Base-by-base conservation (phyloP, 371 early-diverging fungal species). In the Haplosporangium sp. region DNA sequence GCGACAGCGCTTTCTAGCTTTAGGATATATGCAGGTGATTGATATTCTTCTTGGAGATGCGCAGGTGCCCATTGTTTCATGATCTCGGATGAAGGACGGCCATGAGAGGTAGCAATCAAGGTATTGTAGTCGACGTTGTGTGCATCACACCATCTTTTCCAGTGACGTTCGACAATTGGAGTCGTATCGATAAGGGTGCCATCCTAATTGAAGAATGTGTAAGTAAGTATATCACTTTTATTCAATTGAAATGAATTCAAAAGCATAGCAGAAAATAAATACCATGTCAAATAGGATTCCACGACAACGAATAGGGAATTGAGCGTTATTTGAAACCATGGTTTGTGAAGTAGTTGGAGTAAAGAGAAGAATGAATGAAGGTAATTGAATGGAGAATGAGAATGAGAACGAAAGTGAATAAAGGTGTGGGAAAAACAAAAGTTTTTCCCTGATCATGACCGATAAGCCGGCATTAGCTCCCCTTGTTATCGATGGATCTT, bases 161-260 rank as follows among this genome's bases (percentile, higher is more conserved):
- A 84, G 42, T 84, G 67, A 59, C 76, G 75, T 42, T 84, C 84
- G 17, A 84, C 82, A 45, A 75, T 75, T 13, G 42, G 63, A 19
- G 77, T 83, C 9, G 84, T 84, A 68, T 79, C 83, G 44, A 88
- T 81, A 45, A 88, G 74, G 0, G 88, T 88, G 39, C 88, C 88
- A 67, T 88, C 88, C 57, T 87, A 76, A 27, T 27, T 27, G 27
- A 27, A 27, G 27, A 27, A 27, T 27, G 27, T 27, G 27, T 27
- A 27, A 27, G 27, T 27, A 27, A 27, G 27, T 27, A 27, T 27
- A 27, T 27, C 27, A 27, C 27, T 27, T 27, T 27, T 1, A 27
- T 27, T 27, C 27, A 27, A 27, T 27, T 27, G 1, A 27, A 27
- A 27, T 27, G 27, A 27, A 27, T 27, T 27, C 3, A 19, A 63